Evolutionary conservation across 2,329 filamentous ascomycete species (phyloP).

Genomic region (Diaporthe citrichinensis): DNA sequence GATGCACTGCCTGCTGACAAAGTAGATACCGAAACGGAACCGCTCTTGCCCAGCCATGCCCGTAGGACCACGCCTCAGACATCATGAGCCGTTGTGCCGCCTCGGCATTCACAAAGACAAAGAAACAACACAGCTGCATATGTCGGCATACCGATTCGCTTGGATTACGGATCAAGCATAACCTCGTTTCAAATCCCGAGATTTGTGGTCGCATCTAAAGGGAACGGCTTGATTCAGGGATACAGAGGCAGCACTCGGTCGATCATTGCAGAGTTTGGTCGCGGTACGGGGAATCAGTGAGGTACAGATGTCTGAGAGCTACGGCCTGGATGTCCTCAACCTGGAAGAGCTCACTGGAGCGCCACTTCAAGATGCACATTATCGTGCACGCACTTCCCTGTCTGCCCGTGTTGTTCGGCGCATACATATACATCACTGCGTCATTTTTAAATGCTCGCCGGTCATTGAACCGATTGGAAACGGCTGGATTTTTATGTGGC

Average conservation of each 20-base stretch:
- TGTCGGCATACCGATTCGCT: neutral
- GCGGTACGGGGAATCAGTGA: neutral
- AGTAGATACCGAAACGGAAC: slow-evolving; percentile 21
- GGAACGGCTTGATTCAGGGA: neutral
- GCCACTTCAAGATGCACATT: neutral
- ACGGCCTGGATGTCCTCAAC: neutral
- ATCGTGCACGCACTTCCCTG: too few relatives aligned
- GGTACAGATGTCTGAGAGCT: neutral
- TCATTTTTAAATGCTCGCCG: too few relatives aligned
- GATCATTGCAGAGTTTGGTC: neutral
- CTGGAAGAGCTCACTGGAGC: neutral
- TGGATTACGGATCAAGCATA: neutral
- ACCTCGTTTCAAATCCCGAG: too few relatives aligned
- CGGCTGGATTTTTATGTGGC: neutral
- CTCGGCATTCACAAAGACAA: neutral
- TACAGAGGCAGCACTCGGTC: neutral
- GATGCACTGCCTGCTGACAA: slow-evolving; percentile 27
- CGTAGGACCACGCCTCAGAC: neutral
- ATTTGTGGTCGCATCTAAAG: neutral
- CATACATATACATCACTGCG: neutral
- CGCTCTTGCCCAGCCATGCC: slow-evolving; percentile 9
- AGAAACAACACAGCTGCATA: neutral
- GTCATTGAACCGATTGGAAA: neutral
- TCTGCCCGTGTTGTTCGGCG: neutral
- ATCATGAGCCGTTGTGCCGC: neutral